These are phyloP conservation scores for Russula sp. DNA, from an alignment of 768 basidiomycete genomes.

Conservation along the genomic window DNA sequence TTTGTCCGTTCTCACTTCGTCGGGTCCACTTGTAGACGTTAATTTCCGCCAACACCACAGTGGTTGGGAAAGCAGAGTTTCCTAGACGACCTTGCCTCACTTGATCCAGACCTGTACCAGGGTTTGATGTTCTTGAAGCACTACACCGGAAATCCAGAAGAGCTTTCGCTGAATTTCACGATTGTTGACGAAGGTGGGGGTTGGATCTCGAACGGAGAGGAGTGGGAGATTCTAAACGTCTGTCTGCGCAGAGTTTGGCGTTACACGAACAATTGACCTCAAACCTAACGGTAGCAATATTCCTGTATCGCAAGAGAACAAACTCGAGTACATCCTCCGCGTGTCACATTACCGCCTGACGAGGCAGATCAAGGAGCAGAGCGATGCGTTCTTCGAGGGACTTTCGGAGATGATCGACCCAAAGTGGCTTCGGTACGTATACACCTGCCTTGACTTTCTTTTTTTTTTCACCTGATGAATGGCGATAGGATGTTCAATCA, in stretches of 20 bases:
- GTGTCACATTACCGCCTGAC: conserved; percentile 85
- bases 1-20: conserved; percentile 25
- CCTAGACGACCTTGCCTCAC: conserved; percentile 85
- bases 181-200: conserved; percentile 72
- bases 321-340: conserved; percentile 83
- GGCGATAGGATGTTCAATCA: conserved; percentile 87
- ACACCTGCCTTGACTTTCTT: background rate
- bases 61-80: conserved; percentile 92
- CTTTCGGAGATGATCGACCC: conserved; percentile 87
- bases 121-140: conserved; percentile 92
- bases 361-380: conserved; percentile 80
- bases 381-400: conserved; percentile 85
- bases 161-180: conserved; percentile 84
- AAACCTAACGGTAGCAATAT: conserved; percentile 76
- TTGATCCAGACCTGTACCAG: conserved; percentile 88
- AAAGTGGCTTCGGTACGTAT: conserved; percentile 68
- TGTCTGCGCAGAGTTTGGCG: conserved; percentile 64
- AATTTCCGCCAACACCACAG: conserved; percentile 30
- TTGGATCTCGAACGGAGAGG: background rate
- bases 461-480: background rate
- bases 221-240: background rate
- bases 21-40: background rate
- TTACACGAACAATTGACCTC: conserved; percentile 67
- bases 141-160: conserved; percentile 79
- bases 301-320: conserved; percentile 81